phyloP scores from a whole-genome alignment of 75 land plant species.

The Gnetum montanum region DNA sequence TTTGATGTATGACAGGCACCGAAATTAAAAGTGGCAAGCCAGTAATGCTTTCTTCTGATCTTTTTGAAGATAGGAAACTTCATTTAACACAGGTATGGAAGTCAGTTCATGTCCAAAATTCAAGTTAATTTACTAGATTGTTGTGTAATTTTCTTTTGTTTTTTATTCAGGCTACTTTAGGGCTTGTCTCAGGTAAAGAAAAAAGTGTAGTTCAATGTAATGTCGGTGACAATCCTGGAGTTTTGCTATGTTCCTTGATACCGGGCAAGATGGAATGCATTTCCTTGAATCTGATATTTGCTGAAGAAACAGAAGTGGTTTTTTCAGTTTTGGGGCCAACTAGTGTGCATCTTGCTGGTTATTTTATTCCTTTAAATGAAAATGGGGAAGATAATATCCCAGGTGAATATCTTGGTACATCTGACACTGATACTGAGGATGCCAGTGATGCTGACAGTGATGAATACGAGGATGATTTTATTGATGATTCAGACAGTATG shows the following conservation, averaged over 20 bases:
- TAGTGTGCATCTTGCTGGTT: constrained; percentile 72
- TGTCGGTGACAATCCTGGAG: constrained; percentile 48
- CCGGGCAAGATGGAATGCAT: constrained; percentile 47
- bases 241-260: constrained; percentile 46
- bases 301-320: constrained; percentile 52
- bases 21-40: no score
- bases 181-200: constrained; percentile 12
- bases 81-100: no score
- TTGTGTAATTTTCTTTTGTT: constrained; percentile 1
- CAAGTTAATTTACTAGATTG: no score
- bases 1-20: no score
- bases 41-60: no score
- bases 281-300: constrained; percentile 48
- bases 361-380: constrained; percentile 23
- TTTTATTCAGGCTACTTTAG: constrained; percentile 57
- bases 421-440: constrained; percentile 34
- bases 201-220: constrained; percentile 61
- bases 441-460: constrained; percentile 29
- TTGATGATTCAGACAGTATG: constrained; percentile 26
- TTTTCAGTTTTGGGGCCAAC: constrained; percentile 68
- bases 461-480: constrained; percentile 27
- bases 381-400: no score
- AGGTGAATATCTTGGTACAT: no score
- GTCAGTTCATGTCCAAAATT: no score
- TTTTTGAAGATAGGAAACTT: no score